Evolutionary conservation across 2,329 filamentous ascomycete genomes (phyloP), one percentile per base, ranked within the genome.

Genomic region (Fusarium haematococcum): DNA sequence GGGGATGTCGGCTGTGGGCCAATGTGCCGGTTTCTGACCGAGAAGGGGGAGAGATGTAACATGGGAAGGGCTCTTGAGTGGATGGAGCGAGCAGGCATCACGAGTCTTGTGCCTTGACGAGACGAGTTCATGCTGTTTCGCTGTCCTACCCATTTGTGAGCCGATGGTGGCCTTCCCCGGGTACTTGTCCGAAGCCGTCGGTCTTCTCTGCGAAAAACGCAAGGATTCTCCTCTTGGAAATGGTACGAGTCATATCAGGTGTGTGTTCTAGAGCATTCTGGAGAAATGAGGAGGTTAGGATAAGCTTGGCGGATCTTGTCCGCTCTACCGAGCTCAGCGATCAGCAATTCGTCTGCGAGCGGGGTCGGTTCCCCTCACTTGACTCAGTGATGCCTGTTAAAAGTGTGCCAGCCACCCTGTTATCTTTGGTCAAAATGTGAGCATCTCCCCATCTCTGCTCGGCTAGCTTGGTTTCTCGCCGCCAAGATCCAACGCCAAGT

Each of bases 21-120:
- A 35, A 25, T 45, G 20, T 48, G 59, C 59, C 59, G 41, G n/a
- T 62, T 25, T 50, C n/a, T 50, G 41, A 11, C 59, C 39, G 59
- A 50, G 41, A 50, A 62, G 59, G 59, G 59, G 59, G 59, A 45
- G 41, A 61, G 41, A 62, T 62, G 59, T 62, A 62, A 62, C 59
- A 33, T 25, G 27, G 59, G n/a, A 25, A 59, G 18, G 16, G 18
- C 32, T 62, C 20, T 45, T 50, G 30, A 50, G 59, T 62, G 58
- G 58, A 23, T 30, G 45, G 58, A 33, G 16, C 11, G 30, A 48
- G 20, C 57, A 60, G 57, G 57, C 57, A 60, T 60, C 39, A 27
- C 16, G 18, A n/a, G 23, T 20, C 48, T 52, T 32, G 25, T 52
- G 25, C 30, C 48, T 60, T 30, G 37, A 32, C 35, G 16, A 61